These are phyloP conservation scores for Penicillium flavigenum DNA, from an alignment of 495 filamentous ascomycete species.

Conservation along the genomic window DNA sequence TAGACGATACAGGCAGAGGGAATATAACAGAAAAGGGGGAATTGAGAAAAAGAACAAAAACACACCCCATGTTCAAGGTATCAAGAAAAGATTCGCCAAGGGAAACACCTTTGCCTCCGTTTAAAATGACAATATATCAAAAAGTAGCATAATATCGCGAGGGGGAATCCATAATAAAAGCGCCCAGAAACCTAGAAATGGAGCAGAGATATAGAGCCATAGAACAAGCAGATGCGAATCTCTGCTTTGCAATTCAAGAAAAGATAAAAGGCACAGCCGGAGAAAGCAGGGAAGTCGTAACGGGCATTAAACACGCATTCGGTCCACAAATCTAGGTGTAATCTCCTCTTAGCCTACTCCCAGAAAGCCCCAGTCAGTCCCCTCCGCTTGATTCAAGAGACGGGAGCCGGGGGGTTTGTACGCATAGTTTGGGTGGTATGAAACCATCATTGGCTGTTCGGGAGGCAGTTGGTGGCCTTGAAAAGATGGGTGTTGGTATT, in stretches of 20 bases:
- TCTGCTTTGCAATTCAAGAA: background rate
- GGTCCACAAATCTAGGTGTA: slow-evolving; percentile 19
- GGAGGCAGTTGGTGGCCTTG: slow-evolving; percentile 32
- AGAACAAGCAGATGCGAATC: slow-evolving; percentile 10
- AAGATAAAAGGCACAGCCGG: slow-evolving; percentile 1
- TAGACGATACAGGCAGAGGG: slow-evolving; percentile 9
- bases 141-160: slow-evolving; percentile 7
- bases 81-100: slow-evolving; percentile 21
- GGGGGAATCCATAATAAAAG: slow-evolving; percentile 18
- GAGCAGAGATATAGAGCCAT: slow-evolving; percentile 1
- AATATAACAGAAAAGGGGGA: slow-evolving; percentile 9
- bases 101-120: slow-evolving; percentile 35
- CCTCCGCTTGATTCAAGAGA: slow-evolving; percentile 45
- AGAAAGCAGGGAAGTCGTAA: slow-evolving; percentile 26
- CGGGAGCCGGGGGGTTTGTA: slow-evolving; percentile 39
- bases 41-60: slow-evolving; percentile 5
- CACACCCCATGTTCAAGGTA: slow-evolving; percentile 2
- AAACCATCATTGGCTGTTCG: slow-evolving; percentile 39
- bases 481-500: slow-evolving; percentile 37
- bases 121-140: slow-evolving; percentile 28
- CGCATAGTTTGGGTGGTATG: slow-evolving; percentile 40
- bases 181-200: slow-evolving; percentile 10
- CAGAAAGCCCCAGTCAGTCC: slow-evolving; percentile 49
- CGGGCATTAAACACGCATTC: slow-evolving; percentile 29
- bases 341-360: slow-evolving; percentile 42